Base-by-base conservation (phyloP, 306 rosid genomes). In the Acmispon strigosus region DNA sequence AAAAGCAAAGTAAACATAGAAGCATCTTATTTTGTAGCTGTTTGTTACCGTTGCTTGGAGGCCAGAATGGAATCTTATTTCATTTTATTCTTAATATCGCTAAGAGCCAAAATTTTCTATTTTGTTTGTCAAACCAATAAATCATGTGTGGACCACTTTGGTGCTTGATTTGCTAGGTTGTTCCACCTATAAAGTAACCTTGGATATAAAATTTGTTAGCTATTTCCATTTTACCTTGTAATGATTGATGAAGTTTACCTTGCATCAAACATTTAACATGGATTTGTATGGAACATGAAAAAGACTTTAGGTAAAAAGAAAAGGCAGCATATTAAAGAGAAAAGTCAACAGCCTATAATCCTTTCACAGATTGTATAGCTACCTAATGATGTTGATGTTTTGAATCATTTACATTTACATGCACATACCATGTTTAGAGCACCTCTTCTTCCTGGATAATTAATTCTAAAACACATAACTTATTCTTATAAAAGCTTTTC, bases 111-210 rank as follows among this genome's bases (percentile, higher is more conserved):
- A 32, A 58, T 0, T 41, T 56, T 45, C 55, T 17, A 27, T 53
- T 7, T 39, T 22, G 61, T 53, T 74, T 52, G 45, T 55, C 29
- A 5, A 14, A 62, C 45, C 66, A 32, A 70, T 58, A 48, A 37
- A 72, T 34, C 5, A 57, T 5, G 14, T 49, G 18, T 55, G 82
- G 73, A 37, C 84, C 73, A 74, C 73, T 62, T 69, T 69, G 73
- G 32, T 53, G 69, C 22, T 22, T 68, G 20, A 50, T 63, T 49
- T 36, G 34, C 36, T 70, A 49, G 51, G 70, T 69, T 80, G 66
- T 15, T 29, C 57, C 29, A 70, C 39, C 39, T 45, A 75, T 44
- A 65, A 65, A 44, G 57, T 29, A 47, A 19, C 27, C 58, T 52
- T 64, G 62, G 27, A 42, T 24, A 42, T 44, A 53, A 12, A 62